A percentile compares a stretch with the other conserved stretches of the same genome.
These are phyloP conservation scores for Chrysosphaeria jannelii DNA, from an alignment of 2,329 filamentous ascomycete species.

Conservation along the genomic window DNA sequence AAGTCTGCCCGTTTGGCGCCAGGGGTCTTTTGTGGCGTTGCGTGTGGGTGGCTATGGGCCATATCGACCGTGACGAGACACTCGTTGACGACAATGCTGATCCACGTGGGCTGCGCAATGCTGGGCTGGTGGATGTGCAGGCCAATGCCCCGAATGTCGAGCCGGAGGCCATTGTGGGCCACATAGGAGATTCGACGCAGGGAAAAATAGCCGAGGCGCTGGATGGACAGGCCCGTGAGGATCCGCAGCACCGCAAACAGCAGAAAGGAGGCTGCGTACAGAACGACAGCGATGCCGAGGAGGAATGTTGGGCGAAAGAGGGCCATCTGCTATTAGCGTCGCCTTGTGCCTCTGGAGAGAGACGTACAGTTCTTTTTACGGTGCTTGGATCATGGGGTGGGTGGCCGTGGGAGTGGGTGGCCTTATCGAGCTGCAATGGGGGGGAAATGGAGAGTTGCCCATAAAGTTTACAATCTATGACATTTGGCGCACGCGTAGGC, in stretches of 20 bases:
- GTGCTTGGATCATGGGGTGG: no score
- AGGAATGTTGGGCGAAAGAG: constrained; percentile 52
- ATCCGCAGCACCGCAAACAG: constrained; percentile 81
- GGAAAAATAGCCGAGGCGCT: constrained; percentile 78
- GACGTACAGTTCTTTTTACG: no score
- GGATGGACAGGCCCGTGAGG: constrained; percentile 79
- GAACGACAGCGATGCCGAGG: constrained; percentile 54
- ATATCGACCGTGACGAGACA: constrained; percentile 56
- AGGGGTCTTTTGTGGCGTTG: background rate
- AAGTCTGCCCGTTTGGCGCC: constrained; percentile 30
- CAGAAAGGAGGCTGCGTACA: constrained; percentile 79
- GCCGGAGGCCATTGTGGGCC: constrained; percentile 59
- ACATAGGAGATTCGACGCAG: constrained; percentile 74
- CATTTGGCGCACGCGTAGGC: no score
- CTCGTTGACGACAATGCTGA: constrained; percentile 70
- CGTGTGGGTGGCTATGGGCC: background rate
- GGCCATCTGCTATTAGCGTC: constrained; percentile 21
- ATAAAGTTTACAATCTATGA: no score
- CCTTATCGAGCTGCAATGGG: no score
- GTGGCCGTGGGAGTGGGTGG: no score
- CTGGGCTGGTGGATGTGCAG: constrained; percentile 76
- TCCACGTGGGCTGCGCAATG: constrained; percentile 89
- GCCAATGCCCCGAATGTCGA: constrained; percentile 72
- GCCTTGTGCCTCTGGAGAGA: no score
- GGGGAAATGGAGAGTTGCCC: no score